Conservation (phyloP, 768 basidiomycete species). For the Butyriboletus loyo region DNA sequence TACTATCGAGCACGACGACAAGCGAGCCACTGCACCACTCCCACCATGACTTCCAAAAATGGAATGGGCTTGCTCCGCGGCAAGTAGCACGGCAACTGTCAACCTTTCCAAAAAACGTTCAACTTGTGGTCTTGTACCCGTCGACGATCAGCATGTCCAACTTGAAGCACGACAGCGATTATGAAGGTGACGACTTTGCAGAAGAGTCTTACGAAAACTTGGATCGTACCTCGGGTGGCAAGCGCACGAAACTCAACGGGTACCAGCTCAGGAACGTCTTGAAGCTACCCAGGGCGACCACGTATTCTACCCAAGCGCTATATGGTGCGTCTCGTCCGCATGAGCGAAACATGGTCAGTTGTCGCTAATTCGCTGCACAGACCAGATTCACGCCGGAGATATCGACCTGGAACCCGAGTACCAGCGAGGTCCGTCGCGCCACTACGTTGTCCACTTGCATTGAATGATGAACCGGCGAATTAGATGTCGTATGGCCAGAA, state of each 20-base stretch:
- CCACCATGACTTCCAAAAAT: background rate
- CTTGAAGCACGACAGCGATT: slow-evolving; percentile 23
- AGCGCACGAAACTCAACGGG: slow-evolving; percentile 8
- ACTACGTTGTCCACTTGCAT: background rate
- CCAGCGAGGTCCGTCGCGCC: slow-evolving; percentile 55
- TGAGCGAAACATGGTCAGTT: too few relatives aligned
- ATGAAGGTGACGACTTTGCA: slow-evolving; percentile 9
- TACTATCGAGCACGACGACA: background rate
- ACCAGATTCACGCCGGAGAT: slow-evolving; percentile 60
- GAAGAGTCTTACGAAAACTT: slow-evolving; percentile 20
- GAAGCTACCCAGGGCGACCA: slow-evolving; percentile 56
- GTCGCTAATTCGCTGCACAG: slow-evolving; percentile 32
- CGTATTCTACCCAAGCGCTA: slow-evolving; percentile 59
- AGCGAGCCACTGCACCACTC: background rate
- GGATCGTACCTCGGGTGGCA: background rate
- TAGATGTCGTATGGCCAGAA: slow-evolving; percentile 80
- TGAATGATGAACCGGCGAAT: background rate
- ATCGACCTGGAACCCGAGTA: slow-evolving; percentile 77
- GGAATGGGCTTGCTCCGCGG: background rate
- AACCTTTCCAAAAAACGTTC: background rate
- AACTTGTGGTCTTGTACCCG: too few relatives aligned
- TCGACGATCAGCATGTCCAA: slow-evolving; percentile 1
- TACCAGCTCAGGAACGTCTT: slow-evolving; percentile 44
- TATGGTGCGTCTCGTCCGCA: slow-evolving; percentile 38
- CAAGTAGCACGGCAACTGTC: too few relatives aligned